These are phyloP conservation scores for Pleurotus platypus DNA, from an alignment of 768 basidiomycete genomes.

Conservation along the genomic window DNA sequence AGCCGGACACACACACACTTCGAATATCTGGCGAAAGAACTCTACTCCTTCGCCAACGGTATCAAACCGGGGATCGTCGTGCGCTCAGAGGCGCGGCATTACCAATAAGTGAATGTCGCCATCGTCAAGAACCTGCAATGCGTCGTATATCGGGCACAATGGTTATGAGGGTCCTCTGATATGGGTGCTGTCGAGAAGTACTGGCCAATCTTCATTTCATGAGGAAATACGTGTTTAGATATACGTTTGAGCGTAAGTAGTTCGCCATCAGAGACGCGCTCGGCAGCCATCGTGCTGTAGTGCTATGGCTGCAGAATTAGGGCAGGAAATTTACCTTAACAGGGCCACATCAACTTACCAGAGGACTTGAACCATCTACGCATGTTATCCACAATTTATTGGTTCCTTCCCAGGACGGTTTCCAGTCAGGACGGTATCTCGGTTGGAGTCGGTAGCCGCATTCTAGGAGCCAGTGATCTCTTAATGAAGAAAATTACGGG, in stretches of 20 bases:
- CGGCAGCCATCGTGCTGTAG: slow-evolving; percentile 23
- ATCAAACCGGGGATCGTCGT: slow-evolving; percentile 20
- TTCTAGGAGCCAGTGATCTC: slow-evolving; percentile 21
- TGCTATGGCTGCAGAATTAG: neutral
- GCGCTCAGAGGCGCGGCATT: slow-evolving; percentile 17
- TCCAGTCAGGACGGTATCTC: slow-evolving; percentile 24
- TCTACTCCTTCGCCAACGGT: slow-evolving; percentile 28
- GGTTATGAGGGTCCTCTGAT: slow-evolving; percentile 17
- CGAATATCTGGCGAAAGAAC: slow-evolving; percentile 28
- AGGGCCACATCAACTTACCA: neutral
- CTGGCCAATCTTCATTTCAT: slow-evolving; percentile 25
- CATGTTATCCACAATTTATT: slow-evolving; percentile 1
- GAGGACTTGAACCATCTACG: slow-evolving; percentile 8
- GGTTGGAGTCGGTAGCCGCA: slow-evolving; percentile 28
- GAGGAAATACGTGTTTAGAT: slow-evolving; percentile 10
- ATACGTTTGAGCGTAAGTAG: slow-evolving; percentile 24
- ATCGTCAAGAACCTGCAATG: slow-evolving; percentile 16
- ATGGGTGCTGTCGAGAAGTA: slow-evolving; percentile 16
- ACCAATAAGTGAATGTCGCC: slow-evolving; percentile 20
- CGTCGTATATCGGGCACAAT: slow-evolving; percentile 23
- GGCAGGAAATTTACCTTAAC: neutral
- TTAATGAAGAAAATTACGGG: too few relatives aligned
- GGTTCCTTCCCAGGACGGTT: slow-evolving; percentile 22
- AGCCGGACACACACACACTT: slow-evolving; percentile 16
- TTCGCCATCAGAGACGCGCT: slow-evolving; percentile 21